These are phyloP conservation scores for Psilocybe azurescens DNA, from an alignment of 768 basidiomycete species.

Conservation along the genomic window DNA sequence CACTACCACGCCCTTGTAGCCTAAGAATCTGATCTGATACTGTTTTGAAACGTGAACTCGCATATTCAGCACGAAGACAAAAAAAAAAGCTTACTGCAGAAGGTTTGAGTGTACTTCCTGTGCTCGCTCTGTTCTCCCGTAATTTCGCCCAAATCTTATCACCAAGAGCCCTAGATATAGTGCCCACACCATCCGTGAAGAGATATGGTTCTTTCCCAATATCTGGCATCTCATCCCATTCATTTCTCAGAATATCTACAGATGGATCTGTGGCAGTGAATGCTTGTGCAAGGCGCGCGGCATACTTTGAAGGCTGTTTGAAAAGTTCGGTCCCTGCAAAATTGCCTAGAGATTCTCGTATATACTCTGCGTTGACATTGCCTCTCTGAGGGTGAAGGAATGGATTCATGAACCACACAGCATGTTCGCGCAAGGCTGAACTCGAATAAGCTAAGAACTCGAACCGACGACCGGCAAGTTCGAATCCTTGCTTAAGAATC, in stretches of 20 bases:
- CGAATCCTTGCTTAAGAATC: conserved; percentile 66
- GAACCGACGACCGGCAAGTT: conserved; percentile 72
- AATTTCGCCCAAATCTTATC: conserved; percentile 63
- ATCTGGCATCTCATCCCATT: conserved; percentile 73
- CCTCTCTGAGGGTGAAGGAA: conserved; percentile 51
- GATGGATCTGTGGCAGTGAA: conserved; percentile 85
- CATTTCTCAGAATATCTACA: conserved; percentile 52
- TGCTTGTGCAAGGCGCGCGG: conserved; percentile 82
- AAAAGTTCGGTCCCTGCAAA: conserved; percentile 58
- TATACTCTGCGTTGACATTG: conserved; percentile 56
- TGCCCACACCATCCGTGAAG: conserved; percentile 84
- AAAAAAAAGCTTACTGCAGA: conserved; percentile 57
- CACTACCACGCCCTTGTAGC: conserved; percentile 81
- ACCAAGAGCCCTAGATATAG: conserved; percentile 66
- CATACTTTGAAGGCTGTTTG: conserved; percentile 75
- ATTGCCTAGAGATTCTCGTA: conserved; percentile 70
- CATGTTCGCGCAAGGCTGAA: conserved; percentile 78
- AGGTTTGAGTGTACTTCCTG: conserved; percentile 47
- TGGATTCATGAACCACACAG: conserved; percentile 81
- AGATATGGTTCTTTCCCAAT: conserved; percentile 44
- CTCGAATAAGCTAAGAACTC: conserved; percentile 85
- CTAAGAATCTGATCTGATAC: conserved; percentile 85
- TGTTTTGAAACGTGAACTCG: conserved; percentile 28
- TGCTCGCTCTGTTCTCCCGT: conserved; percentile 46
- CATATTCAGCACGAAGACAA: not conserved